A percentile compares a stretch with the other conserved stretches of the same genome.
Evolutionary conservation across 176 grass and related monocot genomes (phyloP).

Genomic region (Musa acuminata): DNA sequence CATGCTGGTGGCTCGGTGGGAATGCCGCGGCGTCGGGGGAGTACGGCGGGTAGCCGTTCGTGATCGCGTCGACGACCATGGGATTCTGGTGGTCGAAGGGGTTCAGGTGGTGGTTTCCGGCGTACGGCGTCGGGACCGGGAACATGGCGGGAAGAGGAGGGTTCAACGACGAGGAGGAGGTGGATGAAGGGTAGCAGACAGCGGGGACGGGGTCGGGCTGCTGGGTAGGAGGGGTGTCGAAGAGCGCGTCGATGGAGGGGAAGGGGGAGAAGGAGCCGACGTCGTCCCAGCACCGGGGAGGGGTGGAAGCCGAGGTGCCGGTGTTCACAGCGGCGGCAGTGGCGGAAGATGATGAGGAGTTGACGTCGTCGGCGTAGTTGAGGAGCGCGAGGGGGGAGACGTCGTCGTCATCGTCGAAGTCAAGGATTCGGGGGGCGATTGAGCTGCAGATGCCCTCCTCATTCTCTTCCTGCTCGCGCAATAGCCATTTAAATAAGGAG

Average conservation of each 20-base stretch:
- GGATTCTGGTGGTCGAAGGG: conserved; percentile 36
- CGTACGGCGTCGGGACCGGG: conserved; percentile 30
- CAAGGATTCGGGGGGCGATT: neutral
- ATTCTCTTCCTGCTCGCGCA: too few species aligned
- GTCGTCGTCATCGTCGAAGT: neutral
- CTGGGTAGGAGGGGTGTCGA: conserved; percentile 22
- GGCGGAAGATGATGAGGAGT: conserved; percentile 33
- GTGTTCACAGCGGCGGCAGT: neutral
- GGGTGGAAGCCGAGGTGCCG: conserved; percentile 4
- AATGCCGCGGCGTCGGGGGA: conserved; percentile 23
- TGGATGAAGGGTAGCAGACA: neutral
- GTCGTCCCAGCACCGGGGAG: conserved; percentile 34
- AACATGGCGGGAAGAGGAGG: conserved; percentile 24
- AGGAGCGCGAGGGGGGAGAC: conserved; percentile 24
- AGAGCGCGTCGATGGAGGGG: conserved; percentile 45
- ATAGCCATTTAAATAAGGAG: too few species aligned
- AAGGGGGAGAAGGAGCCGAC: conserved; percentile 44
- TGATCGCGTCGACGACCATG: conserved; percentile 14
- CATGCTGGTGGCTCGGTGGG: conserved; percentile 5
- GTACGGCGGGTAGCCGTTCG: neutral
- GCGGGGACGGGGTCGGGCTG: neutral
- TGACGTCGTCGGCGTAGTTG: conserved; percentile 34
- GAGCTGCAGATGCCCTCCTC: too few species aligned
- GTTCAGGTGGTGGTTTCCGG: conserved; percentile 20
- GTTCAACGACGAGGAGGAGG: conserved; percentile 3